Base-by-base conservation (phyloP, 331 rosid species). In the Quercus tomentella region DNA sequence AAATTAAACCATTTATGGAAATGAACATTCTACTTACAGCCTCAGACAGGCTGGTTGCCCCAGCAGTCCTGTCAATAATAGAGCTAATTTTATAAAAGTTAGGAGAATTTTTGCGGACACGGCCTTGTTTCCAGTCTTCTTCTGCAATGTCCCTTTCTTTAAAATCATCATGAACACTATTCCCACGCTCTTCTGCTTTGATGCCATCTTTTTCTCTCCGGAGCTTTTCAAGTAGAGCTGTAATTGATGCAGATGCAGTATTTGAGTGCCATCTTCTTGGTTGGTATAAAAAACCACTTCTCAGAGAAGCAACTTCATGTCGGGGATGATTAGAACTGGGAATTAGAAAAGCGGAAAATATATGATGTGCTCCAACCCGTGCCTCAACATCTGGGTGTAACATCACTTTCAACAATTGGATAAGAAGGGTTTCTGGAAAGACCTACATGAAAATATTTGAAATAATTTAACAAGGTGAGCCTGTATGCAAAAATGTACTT, bases 181-280 rank as follows among this genome's bases (percentile, higher is more conserved):
- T 84, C 77, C 78, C 88, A 33, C 70, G 78, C 82, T 78, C 88
- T 78, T 88, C 97, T 4, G 84, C 41, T 67, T 80, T 90, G 23
- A 77, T n/a, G 73, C 91, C 89, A 77, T 84, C 92, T 84, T 84
- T 89, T 75, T 88, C 97, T 84, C 85, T 86, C 35, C 97, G 94
- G 73, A 96, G 97, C 84, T 96, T 96, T 81, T 93, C 98, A 61
- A 96, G 99, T 78, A 95, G 89, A 74, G 98, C 94, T 33, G 94
- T 84, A 75, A 96, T 87, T 26, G 99, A 96, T 54, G 94, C 89
- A 56, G 97, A 86, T 62, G 88, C 89, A 72, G 93, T 85, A 84
- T 82, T 90, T 14, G 94, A 86, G 72, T 87, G 82, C 92, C 78
- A 85, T 76, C 86, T 90, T 70, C 84, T 82, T 72, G 88, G 87